phyloP scores from a whole-genome alignment of 345 rosid genomes.

The Hirschfeldia incana region DNA sequence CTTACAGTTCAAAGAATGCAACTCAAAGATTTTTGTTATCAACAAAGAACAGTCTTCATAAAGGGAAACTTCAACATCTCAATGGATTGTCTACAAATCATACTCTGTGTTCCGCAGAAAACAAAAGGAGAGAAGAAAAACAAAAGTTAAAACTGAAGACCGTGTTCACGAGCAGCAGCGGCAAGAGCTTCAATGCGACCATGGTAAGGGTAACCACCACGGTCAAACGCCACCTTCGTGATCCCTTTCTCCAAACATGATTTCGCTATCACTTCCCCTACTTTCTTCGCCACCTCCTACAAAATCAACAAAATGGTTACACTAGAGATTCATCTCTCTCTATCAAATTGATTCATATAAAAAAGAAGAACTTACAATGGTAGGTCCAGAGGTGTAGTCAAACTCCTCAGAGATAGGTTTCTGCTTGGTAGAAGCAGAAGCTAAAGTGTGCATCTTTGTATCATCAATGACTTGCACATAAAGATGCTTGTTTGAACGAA shows the following conservation, averaged over 20 bases:
- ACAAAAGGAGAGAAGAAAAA: neutral
- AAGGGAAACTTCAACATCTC: neutral
- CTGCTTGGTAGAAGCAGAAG: constrained; percentile 80
- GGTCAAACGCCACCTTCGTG: constrained; percentile 81
- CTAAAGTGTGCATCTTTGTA: constrained; percentile 95
- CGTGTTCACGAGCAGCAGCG: constrained; percentile 76
- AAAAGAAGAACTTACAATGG: neutral
- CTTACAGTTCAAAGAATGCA: neutral
- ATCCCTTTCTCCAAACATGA: constrained; percentile 91
- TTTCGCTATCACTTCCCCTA: constrained; percentile 84
- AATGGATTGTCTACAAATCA: constrained; percentile 18
- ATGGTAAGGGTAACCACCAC: constrained; percentile 93
- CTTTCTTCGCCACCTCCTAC: constrained; percentile 87
- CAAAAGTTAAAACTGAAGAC: constrained; percentile 66
- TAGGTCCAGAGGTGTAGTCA: constrained; percentile 46
- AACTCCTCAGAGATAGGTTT: constrained; percentile 64
- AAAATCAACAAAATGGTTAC: neutral
- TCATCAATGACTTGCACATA: constrained; percentile 96
- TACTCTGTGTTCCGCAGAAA: neutral
- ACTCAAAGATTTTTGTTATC: neutral
- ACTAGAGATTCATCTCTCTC: neutral
- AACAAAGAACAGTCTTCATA: neutral
- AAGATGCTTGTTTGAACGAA: constrained; percentile 88
- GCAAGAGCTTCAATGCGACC: constrained; percentile 86
- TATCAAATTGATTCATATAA: neutral